Conservation (phyloP, 352 stramenopile species). For the Thraustotheca clavata region DNA sequence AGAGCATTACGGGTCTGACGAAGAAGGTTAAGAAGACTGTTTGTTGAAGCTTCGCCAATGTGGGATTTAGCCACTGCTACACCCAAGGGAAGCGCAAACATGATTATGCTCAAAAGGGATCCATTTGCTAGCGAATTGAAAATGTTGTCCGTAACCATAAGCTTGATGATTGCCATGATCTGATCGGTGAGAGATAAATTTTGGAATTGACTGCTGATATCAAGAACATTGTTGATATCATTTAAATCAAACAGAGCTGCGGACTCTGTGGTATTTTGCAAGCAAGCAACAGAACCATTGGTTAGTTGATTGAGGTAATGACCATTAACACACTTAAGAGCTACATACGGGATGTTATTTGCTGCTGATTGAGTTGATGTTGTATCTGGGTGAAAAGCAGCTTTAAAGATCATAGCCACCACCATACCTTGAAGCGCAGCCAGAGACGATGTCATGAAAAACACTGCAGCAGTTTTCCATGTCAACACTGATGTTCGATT, state of each 20-base stretch:
- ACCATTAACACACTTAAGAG: conserved; percentile 36
- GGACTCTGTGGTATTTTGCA: conserved; percentile 25
- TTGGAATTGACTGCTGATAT: conserved; percentile 33
- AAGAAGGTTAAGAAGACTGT: conserved; percentile 8
- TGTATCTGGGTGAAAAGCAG: conserved; percentile 38
- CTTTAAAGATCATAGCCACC: conserved; percentile 46
- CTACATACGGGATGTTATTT: no score
- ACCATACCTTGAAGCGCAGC: conserved; percentile 40
- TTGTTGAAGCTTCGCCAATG: conserved; percentile 13
- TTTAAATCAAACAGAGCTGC: conserved; percentile 50
- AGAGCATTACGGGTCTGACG: conserved; percentile 36
- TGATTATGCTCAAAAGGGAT: conserved; percentile 48
- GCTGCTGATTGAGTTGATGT: not conserved
- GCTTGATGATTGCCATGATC: conserved; percentile 45
- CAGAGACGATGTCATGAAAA: conserved; percentile 44
- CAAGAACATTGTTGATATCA: conserved; percentile 33
- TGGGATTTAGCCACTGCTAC: conserved; percentile 27
- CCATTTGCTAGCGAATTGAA: conserved; percentile 44
- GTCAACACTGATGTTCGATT: conserved; percentile 63
- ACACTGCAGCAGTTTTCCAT: conserved; percentile 54
- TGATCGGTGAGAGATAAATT: conserved; percentile 44
- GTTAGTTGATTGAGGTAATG: conserved; percentile 29
- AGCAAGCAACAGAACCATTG: conserved; percentile 38
- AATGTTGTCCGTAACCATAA: conserved; percentile 48
- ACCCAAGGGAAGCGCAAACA: conserved; percentile 53